These are phyloP conservation scores for Pseudozyma thailandica DNA, from an alignment of 1,284 basidiomycete species.

Conservation along the genomic window DNA sequence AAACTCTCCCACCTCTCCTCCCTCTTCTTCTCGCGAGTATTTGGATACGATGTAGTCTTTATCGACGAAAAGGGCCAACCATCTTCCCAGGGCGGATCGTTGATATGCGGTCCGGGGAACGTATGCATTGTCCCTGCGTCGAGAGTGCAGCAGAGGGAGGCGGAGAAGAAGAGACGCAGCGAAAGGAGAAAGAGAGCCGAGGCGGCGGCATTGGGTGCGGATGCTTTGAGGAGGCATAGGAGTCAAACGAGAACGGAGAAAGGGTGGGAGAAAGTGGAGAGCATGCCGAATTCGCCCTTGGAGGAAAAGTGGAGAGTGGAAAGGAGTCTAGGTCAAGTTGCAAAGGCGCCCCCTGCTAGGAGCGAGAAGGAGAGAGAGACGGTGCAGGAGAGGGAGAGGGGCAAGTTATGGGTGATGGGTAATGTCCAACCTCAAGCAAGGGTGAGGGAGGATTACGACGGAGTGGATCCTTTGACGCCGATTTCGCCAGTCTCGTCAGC, in stretches of 20 bases:
- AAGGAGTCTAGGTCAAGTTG: constrained; percentile 16
- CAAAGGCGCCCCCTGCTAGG: constrained; percentile 12
- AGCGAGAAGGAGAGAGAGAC: constrained; percentile 23
- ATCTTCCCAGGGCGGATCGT: neutral
- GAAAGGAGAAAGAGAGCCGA: constrained; percentile 39
- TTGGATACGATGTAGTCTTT: constrained; percentile 41
- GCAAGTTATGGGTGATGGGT: constrained; percentile 42
- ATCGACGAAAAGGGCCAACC: neutral
- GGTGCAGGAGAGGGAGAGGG: constrained; percentile 26
- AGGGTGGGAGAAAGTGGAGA: constrained; percentile 4
- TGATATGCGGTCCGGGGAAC: constrained; percentile 32
- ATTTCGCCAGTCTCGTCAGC: neutral
- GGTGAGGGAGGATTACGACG: neutral
- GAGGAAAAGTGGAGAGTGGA: neutral
- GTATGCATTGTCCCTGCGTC: constrained; percentile 35
- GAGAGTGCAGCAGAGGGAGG: constrained; percentile 8
- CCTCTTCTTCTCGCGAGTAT: constrained; percentile 24
- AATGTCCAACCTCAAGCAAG: constrained; percentile 12
- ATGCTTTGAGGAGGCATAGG: constrained; percentile 4
- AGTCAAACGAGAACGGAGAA: neutral
- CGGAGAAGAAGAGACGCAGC: constrained; percentile 31
- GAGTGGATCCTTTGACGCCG: neutral
- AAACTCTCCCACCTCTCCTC: constrained; percentile 19
- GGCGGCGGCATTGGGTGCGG: constrained; percentile 29
- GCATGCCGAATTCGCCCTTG: constrained; percentile 5